phyloP scores from a whole-genome alignment of 1,139 yeast genomes.

The Debaryomyces sp. region DNA sequence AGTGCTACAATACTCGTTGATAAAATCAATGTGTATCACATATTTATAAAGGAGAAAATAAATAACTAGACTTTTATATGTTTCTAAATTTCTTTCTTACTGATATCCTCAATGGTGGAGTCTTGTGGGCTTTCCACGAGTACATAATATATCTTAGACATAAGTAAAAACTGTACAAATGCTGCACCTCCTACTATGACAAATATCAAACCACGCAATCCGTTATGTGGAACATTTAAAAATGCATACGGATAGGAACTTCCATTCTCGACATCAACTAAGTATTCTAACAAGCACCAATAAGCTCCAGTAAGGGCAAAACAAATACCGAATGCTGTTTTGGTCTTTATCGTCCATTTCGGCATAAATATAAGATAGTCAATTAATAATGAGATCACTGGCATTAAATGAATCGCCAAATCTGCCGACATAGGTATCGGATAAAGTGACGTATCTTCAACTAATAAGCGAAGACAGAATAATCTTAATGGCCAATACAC shows the following conservation, averaged over 20 bases:
- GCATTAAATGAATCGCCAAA: conserved; percentile 60
- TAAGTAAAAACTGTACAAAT: conserved; percentile 34
- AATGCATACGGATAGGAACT: conserved; percentile 71
- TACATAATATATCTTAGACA: conserved; percentile 28
- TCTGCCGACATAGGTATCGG: conserved; percentile 54
- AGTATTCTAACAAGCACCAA: conserved; percentile 52
- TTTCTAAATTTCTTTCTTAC: neutral
- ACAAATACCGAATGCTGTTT: conserved; percentile 44
- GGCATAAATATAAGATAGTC: conserved; percentile 63
- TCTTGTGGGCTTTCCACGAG: conserved; percentile 16
- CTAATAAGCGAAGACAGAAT: conserved; percentile 45
- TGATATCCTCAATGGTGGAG: neutral
- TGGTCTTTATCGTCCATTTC: conserved; percentile 39
- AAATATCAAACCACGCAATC: conserved; percentile 52
- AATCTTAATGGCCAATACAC: conserved; percentile 70
- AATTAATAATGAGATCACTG: conserved; percentile 49
- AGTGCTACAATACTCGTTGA: neutral
- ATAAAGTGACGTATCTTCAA: conserved; percentile 32
- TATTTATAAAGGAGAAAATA: neutral
- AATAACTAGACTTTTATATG: neutral
- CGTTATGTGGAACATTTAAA: conserved; percentile 52
- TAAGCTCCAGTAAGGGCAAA: conserved; percentile 47
- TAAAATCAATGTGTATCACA: neutral
- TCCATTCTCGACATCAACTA: conserved; percentile 48
- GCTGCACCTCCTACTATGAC: conserved; percentile 49